phyloP scores from a whole-genome alignment of 768 basidiomycete genomes.

The Mycena galericulata region DNA sequence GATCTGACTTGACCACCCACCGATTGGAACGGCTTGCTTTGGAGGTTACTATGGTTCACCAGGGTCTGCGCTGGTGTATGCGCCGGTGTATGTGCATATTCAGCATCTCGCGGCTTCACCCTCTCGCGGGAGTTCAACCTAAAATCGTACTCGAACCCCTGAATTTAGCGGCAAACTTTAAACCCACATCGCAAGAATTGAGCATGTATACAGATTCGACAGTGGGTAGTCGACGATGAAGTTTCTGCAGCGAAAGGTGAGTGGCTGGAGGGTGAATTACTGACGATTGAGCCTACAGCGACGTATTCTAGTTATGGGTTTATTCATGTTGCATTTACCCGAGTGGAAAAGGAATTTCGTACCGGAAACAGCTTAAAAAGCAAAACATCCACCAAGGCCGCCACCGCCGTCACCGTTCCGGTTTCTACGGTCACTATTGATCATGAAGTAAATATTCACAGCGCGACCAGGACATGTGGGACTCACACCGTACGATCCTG shows the following conservation, averaged over 20 bases:
- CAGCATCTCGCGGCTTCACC: not conserved
- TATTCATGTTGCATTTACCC: not conserved
- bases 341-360: not conserved
- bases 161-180: not conserved
- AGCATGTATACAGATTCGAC: constrained; percentile 25
- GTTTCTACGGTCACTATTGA: constrained; percentile 22
- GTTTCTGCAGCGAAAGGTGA: constrained; percentile 3
- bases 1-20: not conserved
- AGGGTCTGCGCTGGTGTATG: not conserved
- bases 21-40: not conserved
- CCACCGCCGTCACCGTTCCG: constrained; percentile 14
- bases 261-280: not conserved
- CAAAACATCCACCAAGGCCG: constrained; percentile 18
- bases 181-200: constrained; percentile 29
- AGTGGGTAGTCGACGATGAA: constrained; percentile 29
- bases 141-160: not conserved
- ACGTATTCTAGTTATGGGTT: not conserved
- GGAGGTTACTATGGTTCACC: not conserved
- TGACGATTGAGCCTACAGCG: not conserved
- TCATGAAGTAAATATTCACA: not conserved
- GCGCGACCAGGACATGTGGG: not conserved
- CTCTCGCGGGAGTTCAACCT: constrained; percentile 20
- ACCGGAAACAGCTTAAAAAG: constrained; percentile 22
- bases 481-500: constrained; percentile 27
- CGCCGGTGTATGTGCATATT: not conserved